phyloP scores from a whole-genome alignment of 1,284 basidiomycete genomes.

The Trichosporon ovoides region DNA sequence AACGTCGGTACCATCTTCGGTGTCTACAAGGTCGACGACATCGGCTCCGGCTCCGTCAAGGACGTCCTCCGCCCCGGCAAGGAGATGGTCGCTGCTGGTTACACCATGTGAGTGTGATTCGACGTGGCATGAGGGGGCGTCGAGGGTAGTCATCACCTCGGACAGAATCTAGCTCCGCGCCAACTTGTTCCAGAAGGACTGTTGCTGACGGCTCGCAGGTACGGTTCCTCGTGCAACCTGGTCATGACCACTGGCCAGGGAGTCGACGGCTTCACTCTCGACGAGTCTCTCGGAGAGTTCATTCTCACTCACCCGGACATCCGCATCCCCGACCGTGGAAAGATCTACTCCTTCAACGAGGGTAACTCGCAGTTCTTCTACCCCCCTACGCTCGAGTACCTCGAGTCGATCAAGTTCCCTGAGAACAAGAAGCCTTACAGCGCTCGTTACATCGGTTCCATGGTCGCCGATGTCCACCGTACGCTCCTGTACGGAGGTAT shows the following conservation, averaged over 20 bases:
- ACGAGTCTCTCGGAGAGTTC: conserved; percentile 93
- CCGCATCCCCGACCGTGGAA: conserved; percentile 84
- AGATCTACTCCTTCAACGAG: conserved; percentile 99
- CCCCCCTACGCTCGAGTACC: conserved; percentile 75
- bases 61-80: conserved; percentile 91
- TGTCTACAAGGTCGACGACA: conserved; percentile 77
- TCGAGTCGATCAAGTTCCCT: conserved; percentile 93
- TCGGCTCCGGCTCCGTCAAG: conserved; percentile 67
- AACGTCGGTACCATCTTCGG: conserved; percentile 99
- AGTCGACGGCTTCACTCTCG: conserved; percentile 97
- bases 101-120: conserved; percentile 69
- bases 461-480: conserved; percentile 77
- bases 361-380: conserved; percentile 95
- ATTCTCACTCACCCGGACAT: conserved; percentile 99
- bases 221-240: conserved; percentile 96
- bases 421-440: conserved; percentile 69
- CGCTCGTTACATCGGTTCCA: conserved; percentile 95
- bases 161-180: too few relatives aligned
- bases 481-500: conserved; percentile 97
- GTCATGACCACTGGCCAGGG: conserved; percentile 93
- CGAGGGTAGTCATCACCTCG: neutral
- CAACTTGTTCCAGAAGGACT: neutral
- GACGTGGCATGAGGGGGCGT: neutral
- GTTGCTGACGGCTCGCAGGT: conserved; percentile 55
- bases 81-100: conserved; percentile 97